These are phyloP conservation scores for Helianthus annuus DNA, from an alignment of 129 eudicot species.

Conservation along the genomic window DNA sequence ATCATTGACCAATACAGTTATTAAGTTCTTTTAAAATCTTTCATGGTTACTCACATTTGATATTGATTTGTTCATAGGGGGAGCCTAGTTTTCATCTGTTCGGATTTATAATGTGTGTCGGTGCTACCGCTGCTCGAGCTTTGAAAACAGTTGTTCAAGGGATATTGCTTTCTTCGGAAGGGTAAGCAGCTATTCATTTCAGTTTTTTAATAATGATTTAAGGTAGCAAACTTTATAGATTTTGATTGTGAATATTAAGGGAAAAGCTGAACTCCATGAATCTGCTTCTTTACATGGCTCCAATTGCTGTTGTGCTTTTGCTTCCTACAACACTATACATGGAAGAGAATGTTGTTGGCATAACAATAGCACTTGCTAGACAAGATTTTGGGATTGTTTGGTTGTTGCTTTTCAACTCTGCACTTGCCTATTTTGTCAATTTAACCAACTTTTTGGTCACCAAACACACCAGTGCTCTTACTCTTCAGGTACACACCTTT, in stretches of 20 bases:
- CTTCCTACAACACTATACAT: slow-evolving; percentile 60
- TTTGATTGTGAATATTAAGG: slow-evolving; percentile 32
- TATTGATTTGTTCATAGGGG: slow-evolving; percentile 40
- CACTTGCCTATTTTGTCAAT: slow-evolving; percentile 61
- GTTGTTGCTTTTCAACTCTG: slow-evolving; percentile 58
- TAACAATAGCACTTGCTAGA: slow-evolving; percentile 47
- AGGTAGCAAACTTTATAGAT: slow-evolving; percentile 4
- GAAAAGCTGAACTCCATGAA: slow-evolving; percentile 95
- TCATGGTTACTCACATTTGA: slow-evolving; percentile 8
- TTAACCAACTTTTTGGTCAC: slow-evolving; percentile 66
- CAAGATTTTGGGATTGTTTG: slow-evolving; percentile 53
- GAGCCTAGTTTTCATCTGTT: slow-evolving; percentile 92
- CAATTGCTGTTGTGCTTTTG: slow-evolving; percentile 72
- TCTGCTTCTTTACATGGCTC: slow-evolving; percentile 97
- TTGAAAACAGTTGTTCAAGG: slow-evolving; percentile 92
- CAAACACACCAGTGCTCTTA: slow-evolving; percentile 67
- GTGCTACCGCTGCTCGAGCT: slow-evolving; percentile 97
- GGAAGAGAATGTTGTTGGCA: slow-evolving; percentile 53
- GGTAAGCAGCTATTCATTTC: slow-evolving; percentile 39
- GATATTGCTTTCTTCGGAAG: slow-evolving; percentile 87
- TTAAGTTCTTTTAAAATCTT: no score
- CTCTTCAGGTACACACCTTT: slow-evolving; percentile 52
- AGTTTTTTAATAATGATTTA: background rate
- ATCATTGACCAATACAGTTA: no score
- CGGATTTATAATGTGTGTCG: slow-evolving; percentile 83